Conservation (phyloP, 2,329 filamentous ascomycete species). For the Dendryphion nanum region DNA sequence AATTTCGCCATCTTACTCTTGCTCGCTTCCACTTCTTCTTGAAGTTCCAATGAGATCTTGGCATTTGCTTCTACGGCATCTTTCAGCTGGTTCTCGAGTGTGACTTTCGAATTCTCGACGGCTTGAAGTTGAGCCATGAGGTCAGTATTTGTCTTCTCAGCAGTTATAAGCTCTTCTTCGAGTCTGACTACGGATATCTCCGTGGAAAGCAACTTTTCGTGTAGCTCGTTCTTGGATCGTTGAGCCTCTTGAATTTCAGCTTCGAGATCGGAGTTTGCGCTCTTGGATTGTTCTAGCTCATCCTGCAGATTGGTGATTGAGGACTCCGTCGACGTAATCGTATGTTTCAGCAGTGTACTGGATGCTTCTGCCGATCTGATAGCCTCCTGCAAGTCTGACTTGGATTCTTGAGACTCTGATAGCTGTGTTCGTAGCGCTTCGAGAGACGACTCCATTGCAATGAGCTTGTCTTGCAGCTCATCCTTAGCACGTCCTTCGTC, state of each 20-base stretch:
- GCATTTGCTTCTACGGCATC: not conserved
- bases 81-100: not conserved
- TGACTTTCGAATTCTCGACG: not conserved
- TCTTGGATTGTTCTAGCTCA: not conserved
- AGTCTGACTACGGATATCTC: slow-evolving; percentile 1
- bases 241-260: not conserved
- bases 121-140: slow-evolving; percentile 2
- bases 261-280: not conserved
- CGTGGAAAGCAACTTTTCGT: not conserved
- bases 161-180: slow-evolving; percentile 4
- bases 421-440: not conserved
- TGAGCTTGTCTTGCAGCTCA: slow-evolving; percentile 10
- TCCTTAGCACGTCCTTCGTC: slow-evolving; percentile 8
- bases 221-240: not conserved
- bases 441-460: not conserved
- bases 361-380: slow-evolving; percentile 1
- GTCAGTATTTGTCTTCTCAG: slow-evolving; percentile 9
- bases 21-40: not conserved
- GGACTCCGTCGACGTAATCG: slow-evolving; percentile 7
- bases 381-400: slow-evolving; percentile 15
- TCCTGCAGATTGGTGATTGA: slow-evolving; percentile 9
- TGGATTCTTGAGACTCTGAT: slow-evolving; percentile 5
- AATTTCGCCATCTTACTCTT: not conserved
- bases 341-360: slow-evolving; percentile 3
- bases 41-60: not conserved